phyloP scores from a whole-genome alignment of 495 filamentous ascomycete genomes.

The Neurospora sp. region DNA sequence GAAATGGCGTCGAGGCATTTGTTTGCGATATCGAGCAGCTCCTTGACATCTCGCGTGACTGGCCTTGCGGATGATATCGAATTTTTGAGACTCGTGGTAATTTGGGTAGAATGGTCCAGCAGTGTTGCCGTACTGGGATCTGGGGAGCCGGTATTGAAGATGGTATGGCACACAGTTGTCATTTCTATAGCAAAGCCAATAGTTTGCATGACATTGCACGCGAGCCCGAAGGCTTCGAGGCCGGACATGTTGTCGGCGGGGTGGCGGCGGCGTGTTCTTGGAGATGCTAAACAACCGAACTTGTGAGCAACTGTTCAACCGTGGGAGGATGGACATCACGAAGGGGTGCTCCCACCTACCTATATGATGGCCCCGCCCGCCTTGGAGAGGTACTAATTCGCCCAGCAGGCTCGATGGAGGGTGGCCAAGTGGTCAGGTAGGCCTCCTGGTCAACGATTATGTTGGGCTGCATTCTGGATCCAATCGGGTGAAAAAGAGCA shows the following conservation, averaged over 20 bases:
- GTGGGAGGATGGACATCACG: background rate
- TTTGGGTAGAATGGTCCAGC: background rate
- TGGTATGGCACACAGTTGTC: background rate
- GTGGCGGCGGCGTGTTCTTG: background rate
- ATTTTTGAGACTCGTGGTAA: background rate
- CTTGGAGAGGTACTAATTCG: background rate
- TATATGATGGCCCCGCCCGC: background rate
- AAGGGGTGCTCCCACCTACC: background rate
- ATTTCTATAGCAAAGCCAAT: conserved; percentile 13
- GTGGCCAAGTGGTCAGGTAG: too few species aligned
- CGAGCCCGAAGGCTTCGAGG: conserved; percentile 19
- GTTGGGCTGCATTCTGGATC: too few species aligned
- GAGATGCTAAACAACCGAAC: background rate
- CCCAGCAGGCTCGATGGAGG: background rate
- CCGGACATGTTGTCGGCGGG: conserved; percentile 12
- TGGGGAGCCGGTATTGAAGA: conserved; percentile 6
- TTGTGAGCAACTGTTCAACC: background rate
- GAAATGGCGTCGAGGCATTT: background rate
- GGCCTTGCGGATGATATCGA: conserved; percentile 2
- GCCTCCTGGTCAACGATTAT: too few species aligned
- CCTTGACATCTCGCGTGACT: conserved; percentile 2
- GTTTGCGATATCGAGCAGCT: background rate
- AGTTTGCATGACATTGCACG: conserved; percentile 23
- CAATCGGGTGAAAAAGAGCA: too few species aligned
- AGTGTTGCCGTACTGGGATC: conserved; percentile 1